Evolutionary conservation across 306 rosid genomes (phyloP).

Genomic region (Cucurbita pepo): DNA sequence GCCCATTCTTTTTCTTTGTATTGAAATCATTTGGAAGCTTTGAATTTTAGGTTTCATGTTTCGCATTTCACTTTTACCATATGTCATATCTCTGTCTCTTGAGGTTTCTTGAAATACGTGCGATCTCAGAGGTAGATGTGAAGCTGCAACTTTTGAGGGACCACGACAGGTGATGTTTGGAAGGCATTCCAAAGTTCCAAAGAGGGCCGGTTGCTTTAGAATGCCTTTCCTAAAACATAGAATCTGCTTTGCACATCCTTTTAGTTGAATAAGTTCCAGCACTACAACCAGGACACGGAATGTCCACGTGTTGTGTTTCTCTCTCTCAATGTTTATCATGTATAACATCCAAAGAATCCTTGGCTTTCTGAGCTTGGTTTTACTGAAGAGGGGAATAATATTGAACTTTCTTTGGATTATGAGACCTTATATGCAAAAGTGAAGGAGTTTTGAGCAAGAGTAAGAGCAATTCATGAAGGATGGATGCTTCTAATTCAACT

Average conservation of each 20-base stretch:
- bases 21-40: neutral
- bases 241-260: neutral
- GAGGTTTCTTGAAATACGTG: neutral
- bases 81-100: neutral
- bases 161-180: neutral
- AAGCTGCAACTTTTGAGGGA: neutral
- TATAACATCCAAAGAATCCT: neutral
- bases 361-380: neutral
- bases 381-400: neutral
- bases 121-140: conserved; percentile 4
- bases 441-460: neutral
- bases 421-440: neutral
- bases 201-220: neutral
- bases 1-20: neutral
- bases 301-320: neutral
- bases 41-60: neutral
- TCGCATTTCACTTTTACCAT: neutral
- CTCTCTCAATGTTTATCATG: neutral
- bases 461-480: neutral
- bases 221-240: neutral
- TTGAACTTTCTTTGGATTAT: neutral
- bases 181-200: neutral
- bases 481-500: neutral
- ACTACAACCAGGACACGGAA: neutral
- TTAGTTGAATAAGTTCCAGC: neutral